Evolutionary conservation across 495 filamentous ascomycete species (phyloP).

Genomic region (Podospora pseudopauciseta): DNA sequence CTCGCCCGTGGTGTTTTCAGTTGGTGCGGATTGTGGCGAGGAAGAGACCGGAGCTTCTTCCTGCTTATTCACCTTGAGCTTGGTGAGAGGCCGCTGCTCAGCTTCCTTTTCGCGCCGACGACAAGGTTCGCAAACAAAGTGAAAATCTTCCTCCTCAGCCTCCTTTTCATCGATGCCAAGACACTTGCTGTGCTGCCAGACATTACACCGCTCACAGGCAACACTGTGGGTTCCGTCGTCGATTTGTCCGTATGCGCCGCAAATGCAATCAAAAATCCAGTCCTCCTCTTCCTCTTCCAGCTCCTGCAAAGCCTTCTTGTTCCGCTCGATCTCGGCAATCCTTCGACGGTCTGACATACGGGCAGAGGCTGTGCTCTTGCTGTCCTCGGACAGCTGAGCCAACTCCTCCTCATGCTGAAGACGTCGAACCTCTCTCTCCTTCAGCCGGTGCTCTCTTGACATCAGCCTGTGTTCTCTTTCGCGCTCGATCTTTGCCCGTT

Average conservation of each 20-base stretch:
- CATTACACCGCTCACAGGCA: slow-evolving; percentile 90
- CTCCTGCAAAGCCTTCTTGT: slow-evolving; percentile 67
- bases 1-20: slow-evolving; percentile 4
- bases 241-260: slow-evolving; percentile 82
- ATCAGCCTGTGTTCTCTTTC: slow-evolving; percentile 78
- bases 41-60: slow-evolving; percentile 32
- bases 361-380: slow-evolving; percentile 57
- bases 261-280: slow-evolving; percentile 94
- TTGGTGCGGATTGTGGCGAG: slow-evolving; percentile 8
- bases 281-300: slow-evolving; percentile 71
- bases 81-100: slow-evolving; percentile 50
- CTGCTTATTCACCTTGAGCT: slow-evolving; percentile 67
- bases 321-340: slow-evolving; percentile 71
- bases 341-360: slow-evolving; percentile 75
- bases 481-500: slow-evolving; percentile 61
- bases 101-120: slow-evolving; percentile 47
- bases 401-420: slow-evolving; percentile 80
- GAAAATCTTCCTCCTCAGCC: slow-evolving; percentile 82
- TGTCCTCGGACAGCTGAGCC: slow-evolving; percentile 71
- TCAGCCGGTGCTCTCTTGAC: slow-evolving; percentile 78
- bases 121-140: slow-evolving; percentile 81
- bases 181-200: slow-evolving; percentile 95
- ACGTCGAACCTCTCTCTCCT: slow-evolving; percentile 76
- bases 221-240: slow-evolving; percentile 92
- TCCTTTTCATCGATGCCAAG: slow-evolving; percentile 71